These are phyloP conservation scores for Begonia loranthoides DNA, from an alignment of 306 rosid genomes.

Conservation along the genomic window DNA sequence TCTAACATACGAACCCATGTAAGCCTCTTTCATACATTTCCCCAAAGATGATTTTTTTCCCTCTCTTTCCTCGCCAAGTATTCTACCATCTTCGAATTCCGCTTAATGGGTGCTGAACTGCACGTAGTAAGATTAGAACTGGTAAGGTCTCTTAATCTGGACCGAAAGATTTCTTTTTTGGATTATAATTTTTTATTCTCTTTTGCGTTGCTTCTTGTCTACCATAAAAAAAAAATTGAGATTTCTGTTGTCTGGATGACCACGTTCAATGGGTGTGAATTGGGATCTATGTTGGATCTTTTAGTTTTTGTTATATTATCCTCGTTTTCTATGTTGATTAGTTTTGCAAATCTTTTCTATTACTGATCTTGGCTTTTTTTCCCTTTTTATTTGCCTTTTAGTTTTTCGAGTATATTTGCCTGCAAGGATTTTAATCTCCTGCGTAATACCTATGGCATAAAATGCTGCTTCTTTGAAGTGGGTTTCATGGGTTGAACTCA, in stretches of 20 bases:
- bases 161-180: neutral
- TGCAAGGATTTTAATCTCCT: constrained; percentile 31
- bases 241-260: constrained; percentile 21
- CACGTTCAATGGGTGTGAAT: constrained; percentile 64
- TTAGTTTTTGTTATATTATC: constrained; percentile 34
- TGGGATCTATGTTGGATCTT: constrained; percentile 93
- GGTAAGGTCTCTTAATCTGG: neutral
- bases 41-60: neutral
- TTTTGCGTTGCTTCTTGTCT: neutral
- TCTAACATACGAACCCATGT: constrained; percentile 42
- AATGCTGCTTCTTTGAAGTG: constrained; percentile 45
- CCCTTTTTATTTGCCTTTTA: constrained; percentile 18
- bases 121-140: neutral
- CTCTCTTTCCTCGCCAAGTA: neutral
- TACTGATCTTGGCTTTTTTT: constrained; percentile 45
- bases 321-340: constrained; percentile 20
- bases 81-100: neutral
- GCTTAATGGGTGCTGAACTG: neutral
- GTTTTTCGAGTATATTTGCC: constrained; percentile 30
- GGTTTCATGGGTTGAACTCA: constrained; percentile 81
- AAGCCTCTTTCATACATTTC: constrained; percentile 20
- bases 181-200: neutral
- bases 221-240: constrained; percentile 1
- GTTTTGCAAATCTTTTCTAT: constrained; percentile 24
- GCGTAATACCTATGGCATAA: neutral